A percentile compares a stretch with the other conserved stretches of the same genome.
Evolutionary conservation across 2,329 filamentous ascomycete species (phyloP).

Genomic region (Colletotrichum euphorbiae): DNA sequence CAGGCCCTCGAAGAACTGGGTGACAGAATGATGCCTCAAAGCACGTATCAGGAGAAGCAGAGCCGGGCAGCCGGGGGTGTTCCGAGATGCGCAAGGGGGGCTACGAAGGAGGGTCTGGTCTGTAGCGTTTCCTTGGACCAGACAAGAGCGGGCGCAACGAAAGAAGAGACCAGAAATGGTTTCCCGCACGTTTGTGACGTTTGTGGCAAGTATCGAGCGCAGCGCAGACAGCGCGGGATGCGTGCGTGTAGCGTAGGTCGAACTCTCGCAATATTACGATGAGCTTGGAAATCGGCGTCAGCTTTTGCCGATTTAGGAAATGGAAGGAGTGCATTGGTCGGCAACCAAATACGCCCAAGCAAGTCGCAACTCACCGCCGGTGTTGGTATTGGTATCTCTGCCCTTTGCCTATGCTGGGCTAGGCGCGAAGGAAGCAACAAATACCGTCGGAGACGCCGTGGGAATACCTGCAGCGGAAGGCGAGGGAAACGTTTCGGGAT

Average conservation of each 20-base stretch:
- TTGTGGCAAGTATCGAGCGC: conserved; percentile 22
- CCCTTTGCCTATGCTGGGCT: conserved; percentile 19
- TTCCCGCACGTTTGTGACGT: conserved; percentile 16
- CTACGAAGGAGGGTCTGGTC: conserved; percentile 9
- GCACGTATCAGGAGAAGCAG: conserved; percentile 10
- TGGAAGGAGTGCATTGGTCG: conserved; percentile 27
- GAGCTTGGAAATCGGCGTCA: conserved; percentile 26
- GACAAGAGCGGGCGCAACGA: conserved; percentile 14
- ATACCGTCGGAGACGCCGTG: conserved; percentile 24
- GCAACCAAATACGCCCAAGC: conserved; percentile 6
- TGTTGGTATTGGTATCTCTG: conserved; percentile 12
- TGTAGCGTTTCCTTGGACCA: background rate
- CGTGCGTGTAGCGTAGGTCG: conserved; percentile 8
- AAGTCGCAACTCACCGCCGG: conserved; percentile 34
- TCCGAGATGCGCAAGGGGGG: conserved; percentile 24
- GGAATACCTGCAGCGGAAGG: conserved; percentile 6
- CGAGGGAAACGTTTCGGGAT: background rate
- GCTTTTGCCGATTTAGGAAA: conserved; percentile 22
- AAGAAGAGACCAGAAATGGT: conserved; percentile 7
- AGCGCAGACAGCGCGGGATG: conserved; percentile 18
- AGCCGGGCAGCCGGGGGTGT: background rate
- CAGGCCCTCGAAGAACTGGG: background rate
- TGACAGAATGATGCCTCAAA: background rate
- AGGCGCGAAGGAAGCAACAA: conserved; percentile 15
- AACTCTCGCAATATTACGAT: conserved; percentile 28